Evolutionary conservation across 495 filamentous ascomycete genomes (phyloP), one percentile per base, ranked within the genome.

Genomic region (Lasiosphaeria hispida): DNA sequence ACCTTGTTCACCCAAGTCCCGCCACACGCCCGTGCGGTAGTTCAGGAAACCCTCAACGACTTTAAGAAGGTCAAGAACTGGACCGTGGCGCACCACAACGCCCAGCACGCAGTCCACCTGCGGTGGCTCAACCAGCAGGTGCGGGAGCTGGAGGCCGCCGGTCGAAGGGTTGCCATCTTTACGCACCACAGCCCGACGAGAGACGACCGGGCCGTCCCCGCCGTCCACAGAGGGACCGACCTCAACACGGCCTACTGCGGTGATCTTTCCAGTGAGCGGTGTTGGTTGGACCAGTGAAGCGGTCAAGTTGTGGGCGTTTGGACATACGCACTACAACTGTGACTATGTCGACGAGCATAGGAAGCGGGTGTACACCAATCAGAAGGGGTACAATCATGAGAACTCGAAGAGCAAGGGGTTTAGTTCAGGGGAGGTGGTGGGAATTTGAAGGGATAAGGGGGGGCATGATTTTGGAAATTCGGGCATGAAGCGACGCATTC

Each of bases 291-390:
- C 52, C 19, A 76, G 70, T 34, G 45, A 51, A 5, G 61, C 59
- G 2, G 81, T 85, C 4, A 69, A 66, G 41, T n/a, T 83, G 7
- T 83, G 79, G 81, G 82, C 75, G 10, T 85, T 80, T 66, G 80
- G 80, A 1, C 80, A 84, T 60, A 85, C 82, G 8, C 82, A 85
- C 66, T 80, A 70, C 61, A 83, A 80, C 57, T 75, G 69, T 58
- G 71, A 75, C 57, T 80, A 75, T 56, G 48, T 51, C 14, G 65
- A 66, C 14, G 43, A 55, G 7, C 2, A 49, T 19, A 45, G 14
- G 17, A 23, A 33, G 43, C 39, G 60, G 35, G 41, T 67, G 13
- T 14, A 62, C 19, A 53, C 68, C 7, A 75, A 75, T 54, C 73
- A 75, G 59, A 62, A 60, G 48, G 73, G 74, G 0, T 72, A 75